Evolutionary conservation across 345 rosid genomes (phyloP).

Genomic region (Citrus unshiu): DNA sequence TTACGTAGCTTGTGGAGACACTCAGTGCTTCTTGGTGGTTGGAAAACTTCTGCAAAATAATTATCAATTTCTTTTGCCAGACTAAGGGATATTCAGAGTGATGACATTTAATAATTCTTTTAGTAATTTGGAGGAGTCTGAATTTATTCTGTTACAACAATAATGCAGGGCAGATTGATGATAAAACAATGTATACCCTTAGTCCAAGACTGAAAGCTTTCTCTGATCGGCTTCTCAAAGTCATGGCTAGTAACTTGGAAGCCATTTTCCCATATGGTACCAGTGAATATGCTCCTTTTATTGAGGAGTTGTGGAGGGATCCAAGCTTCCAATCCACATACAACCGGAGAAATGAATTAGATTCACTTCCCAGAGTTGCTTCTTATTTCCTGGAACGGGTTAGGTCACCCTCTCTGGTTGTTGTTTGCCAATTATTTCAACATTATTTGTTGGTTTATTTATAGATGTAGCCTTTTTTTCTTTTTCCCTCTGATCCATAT

Average conservation of each 20-base stretch:
- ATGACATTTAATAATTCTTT: slow-evolving; percentile 1
- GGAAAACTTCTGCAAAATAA: background rate
- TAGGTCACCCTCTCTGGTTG: slow-evolving; percentile 16
- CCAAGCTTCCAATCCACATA: slow-evolving; percentile 78
- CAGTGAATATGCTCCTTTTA: slow-evolving; percentile 56
- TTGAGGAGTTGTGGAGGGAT: slow-evolving; percentile 73
- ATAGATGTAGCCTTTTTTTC: background rate
- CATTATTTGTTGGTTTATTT: background rate
- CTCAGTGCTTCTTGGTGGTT: background rate
- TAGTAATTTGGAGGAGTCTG: background rate
- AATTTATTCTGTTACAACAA: slow-evolving; percentile 18
- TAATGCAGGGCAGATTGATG: slow-evolving; percentile 29
- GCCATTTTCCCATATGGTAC: slow-evolving; percentile 51
- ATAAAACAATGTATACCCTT: slow-evolving; percentile 39
- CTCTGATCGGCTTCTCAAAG: slow-evolving; percentile 68
- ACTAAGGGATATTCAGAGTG: background rate
- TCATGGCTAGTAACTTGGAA: slow-evolving; percentile 57
- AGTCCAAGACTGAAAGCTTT: slow-evolving; percentile 51
- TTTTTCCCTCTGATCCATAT: background rate
- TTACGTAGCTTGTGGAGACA: background rate
- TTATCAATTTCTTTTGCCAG: too few relatives aligned
- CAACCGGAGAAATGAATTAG: slow-evolving; percentile 58
- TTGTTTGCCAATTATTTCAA: background rate
- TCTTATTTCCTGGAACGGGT: slow-evolving; percentile 86
- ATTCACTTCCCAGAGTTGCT: slow-evolving; percentile 64